Conservation (phyloP, 192 early-diverging fungal genomes). For the Phlyctochytrium planicorne region DNA sequence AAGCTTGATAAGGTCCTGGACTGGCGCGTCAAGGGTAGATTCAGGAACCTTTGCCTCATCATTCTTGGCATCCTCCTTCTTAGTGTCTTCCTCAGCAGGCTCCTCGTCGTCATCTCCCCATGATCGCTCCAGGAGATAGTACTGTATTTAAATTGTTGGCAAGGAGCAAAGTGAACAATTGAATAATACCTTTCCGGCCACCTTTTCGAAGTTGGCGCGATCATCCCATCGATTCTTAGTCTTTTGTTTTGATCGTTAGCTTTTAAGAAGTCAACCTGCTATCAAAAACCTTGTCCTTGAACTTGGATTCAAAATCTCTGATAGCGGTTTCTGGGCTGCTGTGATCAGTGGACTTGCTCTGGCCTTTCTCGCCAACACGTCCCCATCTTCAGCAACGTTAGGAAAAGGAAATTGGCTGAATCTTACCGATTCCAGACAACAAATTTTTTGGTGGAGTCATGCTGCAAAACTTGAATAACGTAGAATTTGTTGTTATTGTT, state of each 20-base stretch:
- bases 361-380: conserved; percentile 63
- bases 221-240: conserved; percentile 67
- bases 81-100: background rate
- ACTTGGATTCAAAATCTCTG: conserved; percentile 61
- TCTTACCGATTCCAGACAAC: no score
- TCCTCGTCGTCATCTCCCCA: conserved; percentile 52
- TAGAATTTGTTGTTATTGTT: conserved; percentile 78
- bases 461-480: conserved; percentile 68
- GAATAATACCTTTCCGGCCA: conserved; percentile 41
- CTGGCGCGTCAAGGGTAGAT: conserved; percentile 42
- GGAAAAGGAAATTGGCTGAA: conserved; percentile 23
- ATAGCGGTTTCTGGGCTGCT: conserved; percentile 35
- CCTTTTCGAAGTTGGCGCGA: conserved; percentile 52
- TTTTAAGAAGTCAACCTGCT: conserved; percentile 9
- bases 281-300: conserved; percentile 55
- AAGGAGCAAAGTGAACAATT: background rate
- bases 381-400: conserved; percentile 70
- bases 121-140: conserved; percentile 66
- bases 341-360: conserved; percentile 31
- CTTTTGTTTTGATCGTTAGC: conserved; percentile 24
- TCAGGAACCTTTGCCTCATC: conserved; percentile 25
- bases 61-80: conserved; percentile 18
- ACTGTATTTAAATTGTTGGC: conserved; percentile 35
- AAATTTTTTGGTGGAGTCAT: no score
- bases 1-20: conserved; percentile 62